Base-by-base conservation (phyloP, 2,329 filamentous ascomycete genomes). In the Penicillium palitans region DNA sequence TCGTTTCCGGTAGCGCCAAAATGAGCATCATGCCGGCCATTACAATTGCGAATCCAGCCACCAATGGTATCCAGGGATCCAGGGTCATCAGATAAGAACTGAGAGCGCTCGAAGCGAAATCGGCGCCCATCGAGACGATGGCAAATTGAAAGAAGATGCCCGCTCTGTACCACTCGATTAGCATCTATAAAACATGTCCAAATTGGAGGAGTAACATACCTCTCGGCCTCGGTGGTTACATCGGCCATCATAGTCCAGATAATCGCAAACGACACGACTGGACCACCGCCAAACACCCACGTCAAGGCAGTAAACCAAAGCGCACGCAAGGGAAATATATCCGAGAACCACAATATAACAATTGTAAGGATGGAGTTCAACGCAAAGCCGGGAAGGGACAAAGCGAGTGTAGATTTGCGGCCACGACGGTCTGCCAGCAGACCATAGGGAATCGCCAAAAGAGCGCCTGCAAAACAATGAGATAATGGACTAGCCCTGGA, bases 211-310 rank as follows among this genome's bases (percentile, higher is more conserved):
- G 7, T 29, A 25, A 15, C 27, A 51, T 65, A 72, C 75, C 80
- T 74, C 66, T 79, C 75, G 21, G 78, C 74, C 4, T 79, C 74
- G 1, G 75, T 79, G 7, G 76, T 78, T n/a, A 83, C 76, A 63
- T 83, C 81, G 0, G 80, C 74, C 62, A 82, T 74, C 78, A 83
- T 81, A 8, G 80, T 82, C 66, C 79, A 74, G 55, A 78, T 74
- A 35, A 82, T 74, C 2, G 80, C 78, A 60, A 76, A 72, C 2
- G 78, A 73, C 4, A 82, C 79, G 13, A 80, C 76, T 7, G 76
- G 72, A 0, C 80, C 80, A 39, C 80, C 81, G 3, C 79, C 79
- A 27, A 82, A 69, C 31, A 81, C 55, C 65, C 74, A 78, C 33
- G 79, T 76, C 27, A 76, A 65, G 7, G 77, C 79, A 0, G 79